A percentile compares a stretch with the other conserved stretches of the same genome.
phyloP scores from a whole-genome alignment of 2,329 filamentous ascomycete species.

The Xylariaceae sp. region DNA sequence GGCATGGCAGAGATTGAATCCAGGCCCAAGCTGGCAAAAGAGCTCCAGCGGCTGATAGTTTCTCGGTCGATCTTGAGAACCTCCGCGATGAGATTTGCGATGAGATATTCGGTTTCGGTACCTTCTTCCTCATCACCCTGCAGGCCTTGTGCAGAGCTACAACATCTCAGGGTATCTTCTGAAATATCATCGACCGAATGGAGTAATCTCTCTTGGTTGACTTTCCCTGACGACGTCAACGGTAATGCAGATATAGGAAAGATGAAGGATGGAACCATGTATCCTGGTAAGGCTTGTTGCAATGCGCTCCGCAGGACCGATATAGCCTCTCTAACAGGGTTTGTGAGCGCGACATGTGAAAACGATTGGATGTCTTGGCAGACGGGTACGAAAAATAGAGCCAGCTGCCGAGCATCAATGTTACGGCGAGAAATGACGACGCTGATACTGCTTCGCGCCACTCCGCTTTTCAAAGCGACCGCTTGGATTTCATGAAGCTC shows the following conservation, averaged over 20 bases:
- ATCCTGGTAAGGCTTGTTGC: conserved; percentile 55
- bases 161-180: conserved; percentile 37
- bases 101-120: conserved; percentile 49
- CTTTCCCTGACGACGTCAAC: conserved; percentile 69
- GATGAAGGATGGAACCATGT: conserved; percentile 76
- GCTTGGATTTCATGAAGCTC: conserved; percentile 74
- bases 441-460: conserved; percentile 60
- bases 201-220: conserved; percentile 56
- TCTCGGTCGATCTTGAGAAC: conserved; percentile 40
- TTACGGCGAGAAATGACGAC: conserved; percentile 47
- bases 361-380: conserved; percentile 23
- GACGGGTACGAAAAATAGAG: conserved; percentile 63
- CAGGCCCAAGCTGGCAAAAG: conserved; percentile 73
- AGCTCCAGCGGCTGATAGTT: conserved; percentile 59
- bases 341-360: conserved; percentile 6
- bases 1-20: conserved; percentile 81
- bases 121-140: conserved; percentile 37
- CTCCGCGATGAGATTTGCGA: conserved; percentile 52
- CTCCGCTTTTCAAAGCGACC: conserved; percentile 46
- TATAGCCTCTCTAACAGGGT: background rate
- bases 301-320: conserved; percentile 50
- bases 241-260: conserved; percentile 68
- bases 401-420: conserved; percentile 47
- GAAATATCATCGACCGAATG: conserved; percentile 43
- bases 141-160: conserved; percentile 26